These are phyloP conservation scores for Verticillium nonalfalfae DNA, from an alignment of 2,329 filamentous ascomycete species.

Conservation along the genomic window DNA sequence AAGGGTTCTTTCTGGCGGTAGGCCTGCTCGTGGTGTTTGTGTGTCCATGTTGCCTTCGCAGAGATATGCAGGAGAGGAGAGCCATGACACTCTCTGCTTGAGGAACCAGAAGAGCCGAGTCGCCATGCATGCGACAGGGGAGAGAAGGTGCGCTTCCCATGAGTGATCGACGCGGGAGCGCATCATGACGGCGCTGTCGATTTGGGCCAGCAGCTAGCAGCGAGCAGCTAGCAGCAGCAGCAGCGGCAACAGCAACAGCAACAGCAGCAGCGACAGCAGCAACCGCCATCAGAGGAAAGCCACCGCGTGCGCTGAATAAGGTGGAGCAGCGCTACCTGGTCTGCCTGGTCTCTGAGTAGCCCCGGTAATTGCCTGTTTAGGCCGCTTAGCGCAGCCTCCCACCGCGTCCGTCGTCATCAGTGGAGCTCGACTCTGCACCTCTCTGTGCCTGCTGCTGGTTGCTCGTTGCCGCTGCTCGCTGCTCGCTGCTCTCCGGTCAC, in stretches of 20 bases:
- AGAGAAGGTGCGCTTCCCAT: not conserved
- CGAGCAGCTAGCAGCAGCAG: no score
- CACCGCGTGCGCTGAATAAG: not conserved
- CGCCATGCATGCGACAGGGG: not conserved
- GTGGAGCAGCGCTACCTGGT: not conserved
- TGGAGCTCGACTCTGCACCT: not conserved
- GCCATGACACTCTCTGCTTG: no score
- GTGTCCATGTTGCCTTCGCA: no score
- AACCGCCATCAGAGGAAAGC: not conserved
- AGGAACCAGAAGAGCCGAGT: no score
- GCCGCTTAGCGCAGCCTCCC: not conserved
- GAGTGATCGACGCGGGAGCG: not conserved
- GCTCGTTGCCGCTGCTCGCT: no score
- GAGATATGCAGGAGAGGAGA: no score
- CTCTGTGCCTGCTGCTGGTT: no score
- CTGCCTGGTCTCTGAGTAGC: not conserved
- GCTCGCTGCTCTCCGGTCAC: not conserved
- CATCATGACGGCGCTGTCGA: not conserved
- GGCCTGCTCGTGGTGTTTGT: no score
- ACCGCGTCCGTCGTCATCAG: not conserved
- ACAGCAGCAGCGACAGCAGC: not conserved
- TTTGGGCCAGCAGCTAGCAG: no score
- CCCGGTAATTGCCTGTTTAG: not conserved
- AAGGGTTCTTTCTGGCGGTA: no score
- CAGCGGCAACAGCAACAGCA: no score